Percentiles rank a stretch among this genome's conserved stretches.
phyloP scores from a whole-genome alignment of 2,329 filamentous ascomycete genomes.

The Clarireedia homoeocarpa region DNA sequence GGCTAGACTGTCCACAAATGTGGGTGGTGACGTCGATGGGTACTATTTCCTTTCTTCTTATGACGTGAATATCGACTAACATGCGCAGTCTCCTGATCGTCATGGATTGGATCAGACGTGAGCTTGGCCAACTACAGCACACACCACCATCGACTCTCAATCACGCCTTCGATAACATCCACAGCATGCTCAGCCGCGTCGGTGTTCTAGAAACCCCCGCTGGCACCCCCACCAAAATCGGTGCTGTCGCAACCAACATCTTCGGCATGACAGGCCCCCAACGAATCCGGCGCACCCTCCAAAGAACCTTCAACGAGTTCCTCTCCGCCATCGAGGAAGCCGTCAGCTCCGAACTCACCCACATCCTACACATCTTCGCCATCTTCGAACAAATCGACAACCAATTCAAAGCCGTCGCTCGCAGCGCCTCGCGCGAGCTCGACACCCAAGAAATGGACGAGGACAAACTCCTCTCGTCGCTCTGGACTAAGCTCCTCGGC shows the following conservation, averaged over 20 bases:
- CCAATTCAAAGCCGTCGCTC: slow-evolving; percentile 82
- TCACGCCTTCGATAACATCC: slow-evolving; percentile 73
- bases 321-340: slow-evolving; percentile 81
- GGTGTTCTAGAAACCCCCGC: slow-evolving; percentile 49
- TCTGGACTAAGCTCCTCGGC: slow-evolving; percentile 83
- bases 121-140: slow-evolving; percentile 63
- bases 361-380: slow-evolving; percentile 71
- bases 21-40: slow-evolving; percentile 87
- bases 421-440: slow-evolving; percentile 76
- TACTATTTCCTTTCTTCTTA: slow-evolving; percentile 31
- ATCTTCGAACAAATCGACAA: slow-evolving; percentile 90
- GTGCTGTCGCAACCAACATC: slow-evolving; percentile 59
- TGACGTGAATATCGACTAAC: slow-evolving; percentile 17
- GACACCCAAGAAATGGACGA: slow-evolving; percentile 74
- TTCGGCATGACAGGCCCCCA: slow-evolving; percentile 78
- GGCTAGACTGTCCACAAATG: slow-evolving; percentile 86
- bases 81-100: slow-evolving; percentile 68
- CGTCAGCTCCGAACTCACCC: slow-evolving; percentile 75
- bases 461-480: slow-evolving; percentile 69
- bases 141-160: slow-evolving; percentile 56
- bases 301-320: slow-evolving; percentile 83
- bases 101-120: slow-evolving; percentile 92
- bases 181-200: slow-evolving; percentile 62
- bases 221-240: slow-evolving; percentile 59
- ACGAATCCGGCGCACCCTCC: slow-evolving; percentile 70